phyloP scores from a whole-genome alignment of 768 basidiomycete species.

The Lactarius deliciosus region DNA sequence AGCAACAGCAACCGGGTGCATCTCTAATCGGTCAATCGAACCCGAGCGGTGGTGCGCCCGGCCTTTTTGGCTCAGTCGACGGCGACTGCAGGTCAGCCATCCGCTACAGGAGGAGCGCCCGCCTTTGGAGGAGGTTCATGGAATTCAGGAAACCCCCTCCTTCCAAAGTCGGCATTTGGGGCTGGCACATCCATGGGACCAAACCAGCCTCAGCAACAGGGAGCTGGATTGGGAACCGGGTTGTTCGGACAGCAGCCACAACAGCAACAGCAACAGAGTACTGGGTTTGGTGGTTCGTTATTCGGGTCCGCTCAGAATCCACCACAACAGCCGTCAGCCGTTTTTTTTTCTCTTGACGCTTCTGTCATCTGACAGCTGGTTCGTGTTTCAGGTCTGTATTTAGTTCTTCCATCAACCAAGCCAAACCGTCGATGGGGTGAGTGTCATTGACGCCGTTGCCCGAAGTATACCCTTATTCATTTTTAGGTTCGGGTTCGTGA shows the following conservation, averaged over 20 bases:
- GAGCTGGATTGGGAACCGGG: conserved; percentile 10
- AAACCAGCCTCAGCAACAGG: conserved; percentile 2
- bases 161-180: conserved; percentile 27
- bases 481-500: conserved; percentile 24
- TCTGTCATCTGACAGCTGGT: not conserved
- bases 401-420: conserved; percentile 33
- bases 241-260: conserved; percentile 26
- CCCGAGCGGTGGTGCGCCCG: not conserved
- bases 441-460: not conserved
- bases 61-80: conserved; percentile 17
- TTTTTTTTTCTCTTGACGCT: not conserved
- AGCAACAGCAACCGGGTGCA: conserved; percentile 20
- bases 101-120: conserved; percentile 2
- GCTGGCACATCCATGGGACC: not conserved
- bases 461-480: not conserved
- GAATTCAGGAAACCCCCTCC: conserved; percentile 25
- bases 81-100: not conserved
- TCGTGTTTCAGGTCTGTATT: conserved; percentile 36
- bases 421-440: conserved; percentile 12
- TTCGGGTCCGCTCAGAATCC: conserved; percentile 34
- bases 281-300: conserved; percentile 16
- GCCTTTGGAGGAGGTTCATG: conserved; percentile 13
- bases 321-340: conserved; percentile 31
- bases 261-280: conserved; percentile 28
- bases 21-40: conserved; percentile 1